Base-by-base conservation (phyloP, 148 eudicot species). In the Vaccinium vitisidaea region DNA sequence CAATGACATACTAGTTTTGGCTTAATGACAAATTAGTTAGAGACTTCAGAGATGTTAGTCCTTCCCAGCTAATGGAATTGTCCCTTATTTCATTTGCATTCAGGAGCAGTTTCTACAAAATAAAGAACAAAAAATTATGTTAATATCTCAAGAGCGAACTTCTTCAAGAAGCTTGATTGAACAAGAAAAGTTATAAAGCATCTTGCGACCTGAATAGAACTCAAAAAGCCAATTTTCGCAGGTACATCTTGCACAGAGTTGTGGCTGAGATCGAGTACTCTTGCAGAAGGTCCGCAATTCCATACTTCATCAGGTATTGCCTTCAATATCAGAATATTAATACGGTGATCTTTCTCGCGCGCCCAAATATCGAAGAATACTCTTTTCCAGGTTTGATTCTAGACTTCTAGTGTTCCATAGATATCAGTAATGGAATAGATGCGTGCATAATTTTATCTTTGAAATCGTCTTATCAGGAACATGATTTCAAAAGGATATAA, bases 231-330 rank as follows among this genome's bases (percentile, higher is more conserved):
- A 71, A 95, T 86, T 86, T 88, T 84, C 86, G 82, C 75, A 54
- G 99, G 94, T 74, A 95, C 71, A 14, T 90, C 88, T 82, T 86
- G 73, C 83, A 97, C 82, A 49, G 83, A 87, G 86, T 97, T 97
- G 87, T 87, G 89, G 89, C 91, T 91, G 87, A 93, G 90, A 90
- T 95, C 98, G 84, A 97, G 95, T 12, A 94, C 91, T 89, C 95
- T 93, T 69, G 90, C 90, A 85, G 92, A 89, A 86, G 96, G 81
- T 80, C 90, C 93, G 81, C 94, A 91, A 77, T 85, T 90, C 98
- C 94, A 97, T 36, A 94, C 94, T 89, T 94, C 95, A 74, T 93
- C 90, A 79, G 98, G 98, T 89, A 95, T 89, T 86, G 75, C 88
- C 99, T 97, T 82, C 61, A 73, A 76, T 36, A 50, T 27, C 69